Conservation (phyloP, 108 stramenopile genomes). For the Conticribra guillardii region DNA sequence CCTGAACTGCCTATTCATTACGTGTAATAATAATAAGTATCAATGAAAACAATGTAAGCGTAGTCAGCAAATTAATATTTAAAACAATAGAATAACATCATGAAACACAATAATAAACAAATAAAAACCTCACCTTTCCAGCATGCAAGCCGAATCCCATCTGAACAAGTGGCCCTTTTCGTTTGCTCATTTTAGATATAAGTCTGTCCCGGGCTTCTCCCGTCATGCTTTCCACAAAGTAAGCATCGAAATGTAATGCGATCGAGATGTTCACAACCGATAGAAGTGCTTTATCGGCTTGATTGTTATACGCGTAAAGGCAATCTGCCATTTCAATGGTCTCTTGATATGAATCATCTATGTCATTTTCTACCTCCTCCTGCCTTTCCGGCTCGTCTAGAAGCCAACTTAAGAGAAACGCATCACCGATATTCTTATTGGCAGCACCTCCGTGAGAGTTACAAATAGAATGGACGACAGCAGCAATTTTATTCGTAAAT, state of each 20-base stretch:
- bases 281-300: conserved; percentile 84
- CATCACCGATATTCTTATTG: conserved; percentile 97
- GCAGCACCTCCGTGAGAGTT: conserved; percentile 78
- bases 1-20: conserved; percentile 96
- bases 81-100: no score
- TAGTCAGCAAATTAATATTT: no score
- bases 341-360: conserved; percentile 5
- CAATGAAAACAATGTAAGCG: no score
- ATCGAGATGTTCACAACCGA: conserved; percentile 88
- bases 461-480: conserved; percentile 89
- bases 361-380: conserved; percentile 16
- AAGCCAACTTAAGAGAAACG: conserved; percentile 90
- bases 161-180: conserved; percentile 84
- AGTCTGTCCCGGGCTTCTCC: conserved; percentile 58
- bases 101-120: no score
- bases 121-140: no score
- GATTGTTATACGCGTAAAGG: conserved; percentile 60
- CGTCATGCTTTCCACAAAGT: conserved; percentile 72
- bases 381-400: conserved; percentile 52
- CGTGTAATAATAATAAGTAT: no score
- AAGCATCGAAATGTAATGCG: conserved; percentile 72
- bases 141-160: conserved; percentile 81
- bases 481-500: conserved; percentile 93
- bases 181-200: conserved; percentile 65
- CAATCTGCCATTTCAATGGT: conserved; percentile 2